Evolutionary conservation across 176 grass and related monocot genomes (phyloP).

Genomic region (Cymbopogon citratus): DNA sequence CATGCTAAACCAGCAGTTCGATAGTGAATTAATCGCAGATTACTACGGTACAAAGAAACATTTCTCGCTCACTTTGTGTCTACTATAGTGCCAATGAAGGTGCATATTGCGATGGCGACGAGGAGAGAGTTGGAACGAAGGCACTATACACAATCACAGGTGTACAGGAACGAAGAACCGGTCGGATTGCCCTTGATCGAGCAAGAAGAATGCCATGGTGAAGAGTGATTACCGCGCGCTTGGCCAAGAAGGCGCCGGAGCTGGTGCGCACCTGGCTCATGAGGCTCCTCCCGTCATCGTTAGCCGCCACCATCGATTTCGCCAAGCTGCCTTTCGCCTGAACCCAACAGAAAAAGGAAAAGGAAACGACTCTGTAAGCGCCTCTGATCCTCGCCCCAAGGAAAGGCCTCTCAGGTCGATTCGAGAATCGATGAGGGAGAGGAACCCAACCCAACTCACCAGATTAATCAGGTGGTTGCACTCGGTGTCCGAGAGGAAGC

Average conservation of each 20-base stretch:
- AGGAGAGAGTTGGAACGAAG: background rate
- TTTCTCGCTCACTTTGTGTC: background rate
- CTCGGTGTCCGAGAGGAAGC: conserved; percentile 57
- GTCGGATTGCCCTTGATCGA: no score
- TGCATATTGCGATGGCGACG: background rate
- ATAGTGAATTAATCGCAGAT: background rate
- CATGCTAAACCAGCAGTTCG: background rate
- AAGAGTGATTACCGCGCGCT: conserved; percentile 47
- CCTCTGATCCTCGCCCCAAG: background rate
- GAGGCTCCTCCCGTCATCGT: conserved; percentile 46
- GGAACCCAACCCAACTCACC: conserved; percentile 12
- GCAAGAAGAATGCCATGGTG: background rate
- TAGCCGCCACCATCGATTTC: conserved; percentile 76
- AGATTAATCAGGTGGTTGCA: conserved; percentile 61
- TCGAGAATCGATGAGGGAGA: background rate
- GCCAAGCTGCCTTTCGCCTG: conserved; percentile 47
- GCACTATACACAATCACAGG: background rate
- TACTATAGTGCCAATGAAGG: background rate
- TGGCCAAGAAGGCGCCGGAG: conserved; percentile 63
- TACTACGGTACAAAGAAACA: background rate
- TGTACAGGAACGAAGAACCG: no score
- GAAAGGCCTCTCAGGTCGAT: background rate
- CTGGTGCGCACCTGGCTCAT: conserved; percentile 68
- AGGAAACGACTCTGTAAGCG: background rate
- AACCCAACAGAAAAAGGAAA: background rate